A percentile compares a stretch with the other conserved stretches of the same genome.
These are phyloP conservation scores for Nicotiana paniculata DNA, from an alignment of 257 asterid genomes.

Conservation along the genomic window DNA sequence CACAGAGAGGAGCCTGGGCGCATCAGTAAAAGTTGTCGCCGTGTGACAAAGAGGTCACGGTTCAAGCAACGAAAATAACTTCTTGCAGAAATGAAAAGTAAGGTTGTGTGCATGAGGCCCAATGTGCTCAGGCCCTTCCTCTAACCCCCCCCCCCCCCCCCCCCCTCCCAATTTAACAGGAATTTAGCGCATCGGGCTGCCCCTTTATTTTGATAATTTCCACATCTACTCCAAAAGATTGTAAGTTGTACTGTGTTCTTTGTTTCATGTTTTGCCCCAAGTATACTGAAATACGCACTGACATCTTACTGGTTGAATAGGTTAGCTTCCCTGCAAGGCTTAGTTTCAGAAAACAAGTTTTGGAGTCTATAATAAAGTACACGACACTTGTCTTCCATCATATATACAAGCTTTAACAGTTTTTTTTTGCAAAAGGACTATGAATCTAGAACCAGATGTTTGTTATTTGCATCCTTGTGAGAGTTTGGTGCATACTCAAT, in stretches of 20 bases:
- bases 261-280: not conserved
- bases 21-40: too few relatives aligned
- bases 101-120: too few relatives aligned
- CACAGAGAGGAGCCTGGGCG: too few relatives aligned
- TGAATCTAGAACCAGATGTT: not conserved
- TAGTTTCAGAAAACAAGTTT: not conserved
- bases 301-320: not conserved
- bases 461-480: not conserved
- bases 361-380: not conserved
- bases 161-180: too few relatives aligned
- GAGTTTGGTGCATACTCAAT: not conserved
- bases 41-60: too few relatives aligned
- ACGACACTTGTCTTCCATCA: not conserved
- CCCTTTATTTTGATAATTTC: not conserved
- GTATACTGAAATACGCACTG: not conserved
- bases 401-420: not conserved
- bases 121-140: too few relatives aligned
- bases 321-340: not conserved
- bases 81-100: too few relatives aligned
- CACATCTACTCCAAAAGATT: not conserved
- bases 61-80: too few relatives aligned
- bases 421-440: not conserved
- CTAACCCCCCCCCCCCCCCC: too few relatives aligned
- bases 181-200: too few relatives aligned
- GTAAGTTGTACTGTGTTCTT: not conserved